Conservation (phyloP, 2,329 filamentous ascomycete species). For the Madurella mycetomatis region DNA sequence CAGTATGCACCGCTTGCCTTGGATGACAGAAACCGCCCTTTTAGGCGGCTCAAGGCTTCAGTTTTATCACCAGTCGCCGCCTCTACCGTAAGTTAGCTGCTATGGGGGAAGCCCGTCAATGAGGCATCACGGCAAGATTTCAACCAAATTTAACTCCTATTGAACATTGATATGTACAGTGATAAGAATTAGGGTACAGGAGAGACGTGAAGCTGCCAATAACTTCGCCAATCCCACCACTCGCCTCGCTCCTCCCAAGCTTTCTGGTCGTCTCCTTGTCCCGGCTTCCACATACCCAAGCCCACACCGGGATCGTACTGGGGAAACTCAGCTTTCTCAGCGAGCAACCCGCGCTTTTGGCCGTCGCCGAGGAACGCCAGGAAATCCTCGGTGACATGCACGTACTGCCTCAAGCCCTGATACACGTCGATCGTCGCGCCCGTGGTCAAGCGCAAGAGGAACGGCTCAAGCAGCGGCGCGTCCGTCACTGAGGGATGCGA, state of each 20-base stretch:
- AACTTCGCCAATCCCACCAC: slow-evolving; percentile 36
- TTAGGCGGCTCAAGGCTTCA: no score
- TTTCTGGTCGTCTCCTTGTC: slow-evolving; percentile 28
- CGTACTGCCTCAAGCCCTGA: slow-evolving; percentile 56
- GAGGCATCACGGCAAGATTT: no score
- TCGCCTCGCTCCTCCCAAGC: slow-evolving; percentile 32
- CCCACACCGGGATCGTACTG: slow-evolving; percentile 34
- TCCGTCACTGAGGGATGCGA: slow-evolving; percentile 63
- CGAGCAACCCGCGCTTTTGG: slow-evolving; percentile 44
- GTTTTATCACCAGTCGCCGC: no score
- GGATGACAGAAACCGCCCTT: no score
- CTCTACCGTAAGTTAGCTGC: no score
- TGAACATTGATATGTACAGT: no score
- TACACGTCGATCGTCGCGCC: slow-evolving; percentile 54
- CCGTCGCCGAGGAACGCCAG: slow-evolving; percentile 43
- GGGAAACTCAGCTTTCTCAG: slow-evolving; percentile 44
- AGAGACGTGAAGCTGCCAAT: slow-evolving; percentile 42
- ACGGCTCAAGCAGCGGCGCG: slow-evolving; percentile 59
- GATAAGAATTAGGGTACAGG: neutral
- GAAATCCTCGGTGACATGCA: slow-evolving; percentile 55
- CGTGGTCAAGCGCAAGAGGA: slow-evolving; percentile 57
- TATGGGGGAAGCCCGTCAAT: no score
- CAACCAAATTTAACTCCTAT: no score
- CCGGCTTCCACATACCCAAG: slow-evolving; percentile 33
- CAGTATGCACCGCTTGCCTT: no score